Evolutionary conservation across 768 basidiomycete species (phyloP).

Genomic region (Tulasnella calospora): DNA sequence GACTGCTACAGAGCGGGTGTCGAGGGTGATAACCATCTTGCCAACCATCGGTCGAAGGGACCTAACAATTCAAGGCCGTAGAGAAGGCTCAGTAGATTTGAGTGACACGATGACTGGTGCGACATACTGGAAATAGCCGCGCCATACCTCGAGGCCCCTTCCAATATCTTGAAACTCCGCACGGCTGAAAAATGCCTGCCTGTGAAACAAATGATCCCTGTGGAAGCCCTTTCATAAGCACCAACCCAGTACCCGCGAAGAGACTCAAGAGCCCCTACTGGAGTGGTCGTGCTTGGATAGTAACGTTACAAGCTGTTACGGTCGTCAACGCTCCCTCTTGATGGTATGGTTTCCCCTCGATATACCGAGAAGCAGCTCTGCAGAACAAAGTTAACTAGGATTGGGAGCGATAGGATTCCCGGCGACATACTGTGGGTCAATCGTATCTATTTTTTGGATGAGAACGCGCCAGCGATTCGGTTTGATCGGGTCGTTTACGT

Average conservation of each 20-base stretch:
- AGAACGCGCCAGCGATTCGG: slow-evolving; percentile 46
- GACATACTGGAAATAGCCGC: slow-evolving; percentile 68
- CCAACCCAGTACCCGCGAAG: background rate
- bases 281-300: slow-evolving; percentile 67
- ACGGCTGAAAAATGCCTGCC: slow-evolving; percentile 66
- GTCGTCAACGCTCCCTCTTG: slow-evolving; percentile 65
- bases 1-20: slow-evolving; percentile 72
- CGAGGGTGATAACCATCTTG: slow-evolving; percentile 65
- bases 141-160: slow-evolving; percentile 62
- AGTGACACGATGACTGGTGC: background rate
- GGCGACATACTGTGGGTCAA: background rate
- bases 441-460: background rate
- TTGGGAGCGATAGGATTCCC: background rate
- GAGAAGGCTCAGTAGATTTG: background rate
- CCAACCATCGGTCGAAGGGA: slow-evolving; percentile 64
- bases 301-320: slow-evolving; percentile 51
- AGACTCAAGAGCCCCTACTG: slow-evolving; percentile 32
- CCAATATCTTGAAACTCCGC: slow-evolving; percentile 48
- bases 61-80: slow-evolving; percentile 13
- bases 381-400: too few relatives aligned
- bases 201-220: slow-evolving; percentile 58
- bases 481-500: slow-evolving; percentile 47
- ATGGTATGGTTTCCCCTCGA: slow-evolving; percentile 49
- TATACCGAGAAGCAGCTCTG: slow-evolving; percentile 61
- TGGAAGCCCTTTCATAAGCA: background rate